phyloP scores from a whole-genome alignment of 2,329 filamentous ascomycete species.

The Emericellopsis cladophorae region DNA sequence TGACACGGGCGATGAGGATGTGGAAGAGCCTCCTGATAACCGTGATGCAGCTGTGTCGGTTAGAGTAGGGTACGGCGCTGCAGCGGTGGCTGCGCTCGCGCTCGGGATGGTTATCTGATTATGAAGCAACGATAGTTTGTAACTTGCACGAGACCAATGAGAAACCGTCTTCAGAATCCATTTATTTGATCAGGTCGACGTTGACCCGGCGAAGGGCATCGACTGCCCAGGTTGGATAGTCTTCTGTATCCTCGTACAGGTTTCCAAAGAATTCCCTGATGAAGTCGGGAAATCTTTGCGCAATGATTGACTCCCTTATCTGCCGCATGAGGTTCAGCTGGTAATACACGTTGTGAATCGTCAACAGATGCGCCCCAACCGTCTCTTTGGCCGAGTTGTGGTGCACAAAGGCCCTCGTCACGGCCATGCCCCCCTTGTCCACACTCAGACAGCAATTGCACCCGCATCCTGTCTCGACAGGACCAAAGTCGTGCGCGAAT shows the following conservation, averaged over 20 bases:
- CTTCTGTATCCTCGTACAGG: constrained; percentile 49
- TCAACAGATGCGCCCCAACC: constrained; percentile 71
- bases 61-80: constrained; percentile 9
- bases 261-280: constrained; percentile 65
- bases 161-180: background rate
- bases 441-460: constrained; percentile 63
- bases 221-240: constrained; percentile 76
- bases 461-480: constrained; percentile 70
- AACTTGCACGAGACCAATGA: no score
- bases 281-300: constrained; percentile 69
- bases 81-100: constrained; percentile 9
- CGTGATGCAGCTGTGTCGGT: constrained; percentile 1
- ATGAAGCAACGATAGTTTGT: no score
- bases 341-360: constrained; percentile 93
- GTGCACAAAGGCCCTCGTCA: constrained; percentile 82
- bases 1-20: constrained; percentile 7
- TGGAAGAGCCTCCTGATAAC: background rate
- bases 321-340: constrained; percentile 72
- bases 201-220: constrained; percentile 67
- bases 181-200: constrained; percentile 40
- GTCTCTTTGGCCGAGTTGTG: constrained; percentile 93
- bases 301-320: constrained; percentile 64
- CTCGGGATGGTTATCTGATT: constrained; percentile 11
- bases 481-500: constrained; percentile 68
- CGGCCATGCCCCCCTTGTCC: constrained; percentile 56